Evolutionary conservation across 257 asterid species (phyloP).

Genomic region (Linaria vulgaris): DNA sequence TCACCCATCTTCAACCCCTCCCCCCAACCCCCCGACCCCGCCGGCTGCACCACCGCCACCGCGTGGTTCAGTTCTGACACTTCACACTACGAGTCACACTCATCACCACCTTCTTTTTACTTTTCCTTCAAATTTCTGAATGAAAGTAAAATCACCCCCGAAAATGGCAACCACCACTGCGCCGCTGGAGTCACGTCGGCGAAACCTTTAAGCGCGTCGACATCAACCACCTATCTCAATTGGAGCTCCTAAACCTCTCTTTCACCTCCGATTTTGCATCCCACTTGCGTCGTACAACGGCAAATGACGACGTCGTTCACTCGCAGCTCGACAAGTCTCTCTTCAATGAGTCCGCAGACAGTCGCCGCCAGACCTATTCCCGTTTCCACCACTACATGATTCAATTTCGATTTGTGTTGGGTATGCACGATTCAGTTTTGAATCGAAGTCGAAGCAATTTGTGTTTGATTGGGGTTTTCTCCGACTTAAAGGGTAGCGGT

Average conservation of each 20-base stretch:
- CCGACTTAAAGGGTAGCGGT: no score
- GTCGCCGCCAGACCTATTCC: conserved; percentile 86
- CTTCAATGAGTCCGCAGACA: conserved; percentile 86
- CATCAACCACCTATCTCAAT: conserved; percentile 60
- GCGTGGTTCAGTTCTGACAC: no score
- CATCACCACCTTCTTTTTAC: neutral
- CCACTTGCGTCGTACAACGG: no score
- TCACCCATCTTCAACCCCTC: no score
- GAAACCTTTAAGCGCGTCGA: conserved; percentile 35
- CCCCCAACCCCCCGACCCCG: no score
- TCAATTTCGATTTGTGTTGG: no score
- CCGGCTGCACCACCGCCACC: no score
- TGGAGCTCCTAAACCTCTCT: conserved; percentile 79
- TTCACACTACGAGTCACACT: neutral
- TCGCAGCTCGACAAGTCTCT: conserved; percentile 69
- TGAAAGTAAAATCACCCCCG: no score
- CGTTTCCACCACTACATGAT: conserved; percentile 68
- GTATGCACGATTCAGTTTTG: no score
- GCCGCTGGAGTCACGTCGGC: neutral
- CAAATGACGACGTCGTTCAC: conserved; percentile 60
- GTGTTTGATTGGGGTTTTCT: no score
- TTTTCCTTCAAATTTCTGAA: neutral
- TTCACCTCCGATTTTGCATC: conserved; percentile 53
- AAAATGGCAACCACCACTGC: neutral
- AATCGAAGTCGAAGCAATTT: no score